Evolutionary conservation across 768 basidiomycete species (phyloP), one percentile per base, ranked within the genome.

Genomic region (Amyloporia xantha): DNA sequence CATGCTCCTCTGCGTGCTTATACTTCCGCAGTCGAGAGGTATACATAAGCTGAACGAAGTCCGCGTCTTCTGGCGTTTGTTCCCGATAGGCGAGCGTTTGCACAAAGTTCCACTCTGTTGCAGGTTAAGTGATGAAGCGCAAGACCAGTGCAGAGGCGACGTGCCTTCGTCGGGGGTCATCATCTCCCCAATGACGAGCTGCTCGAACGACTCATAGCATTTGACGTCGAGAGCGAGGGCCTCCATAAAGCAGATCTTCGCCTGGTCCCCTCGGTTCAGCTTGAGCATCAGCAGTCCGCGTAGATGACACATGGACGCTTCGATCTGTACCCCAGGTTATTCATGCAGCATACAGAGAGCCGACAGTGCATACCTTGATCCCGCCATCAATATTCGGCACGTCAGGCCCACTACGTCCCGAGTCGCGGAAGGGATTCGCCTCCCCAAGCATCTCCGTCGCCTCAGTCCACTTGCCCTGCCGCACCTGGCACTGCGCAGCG

Each of bases 281-380:
- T 96, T 94, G 46, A 94, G 83, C 82, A 97, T 95, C 17, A 99
- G 74, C 20, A 96, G 69, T 11, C 94, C 96, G 47, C 96, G 81
- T 15, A 99, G 73, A 61, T 95, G 85, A 61, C 95, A 97, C 82
- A 97, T 94, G 2, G 95, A 96, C 3, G 96, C 91, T 70, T 98
- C 92, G 33, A 97, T 87, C 92, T 95, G 35, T 33, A 11, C 26
- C 28, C 54, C 21, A 52, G 38, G 33, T 48, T 23, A 46, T 38
- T 10, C 19, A 23, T 28, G 20, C 17, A 12, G 5, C 24, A 25
- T 19, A 24, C 9, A 4, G 5, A 9, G 3, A 1, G 1, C 23
- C 9, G 19, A 19, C 6, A 17, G 21, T 38, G 56, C 68, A 50
- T 50, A 92, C 93, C 71, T 99, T 99, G 65, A 98, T 91, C 3